phyloP scores from a whole-genome alignment of 129 eudicot genomes.

The Escallonia herrerae region DNA sequence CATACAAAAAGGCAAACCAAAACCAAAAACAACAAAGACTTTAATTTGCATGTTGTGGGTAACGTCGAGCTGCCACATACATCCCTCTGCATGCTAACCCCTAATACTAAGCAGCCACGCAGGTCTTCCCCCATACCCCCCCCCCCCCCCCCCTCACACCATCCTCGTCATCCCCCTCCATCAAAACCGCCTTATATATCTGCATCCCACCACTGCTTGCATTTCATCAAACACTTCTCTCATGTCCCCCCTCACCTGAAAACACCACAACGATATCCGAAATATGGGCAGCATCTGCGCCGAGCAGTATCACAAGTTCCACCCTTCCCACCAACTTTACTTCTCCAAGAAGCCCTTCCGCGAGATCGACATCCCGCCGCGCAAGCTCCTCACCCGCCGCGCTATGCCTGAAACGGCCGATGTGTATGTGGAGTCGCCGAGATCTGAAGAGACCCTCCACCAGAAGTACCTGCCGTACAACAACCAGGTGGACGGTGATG shows the following conservation, averaged over 20 bases:
- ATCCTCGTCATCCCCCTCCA: slow-evolving; percentile 2
- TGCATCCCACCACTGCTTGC: slow-evolving; percentile 1
- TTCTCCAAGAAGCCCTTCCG: slow-evolving; percentile 43
- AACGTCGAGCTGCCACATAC: slow-evolving; percentile 62
- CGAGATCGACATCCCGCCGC: slow-evolving; percentile 68
- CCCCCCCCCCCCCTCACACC: slow-evolving; percentile 16
- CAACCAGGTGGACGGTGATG: slow-evolving; percentile 23
- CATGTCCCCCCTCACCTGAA: neutral
- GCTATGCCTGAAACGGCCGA: slow-evolving; percentile 10
- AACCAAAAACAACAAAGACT: too few relatives aligned
- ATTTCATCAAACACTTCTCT: slow-evolving; percentile 5
- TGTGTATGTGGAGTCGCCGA: neutral
- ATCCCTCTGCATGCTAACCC: slow-evolving; percentile 49
- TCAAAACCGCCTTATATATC: slow-evolving; percentile 12
- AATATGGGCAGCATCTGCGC: slow-evolving; percentile 42
- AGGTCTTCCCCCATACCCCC: slow-evolving; percentile 30
- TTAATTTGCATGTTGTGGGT: slow-evolving; percentile 32
- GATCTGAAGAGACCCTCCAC: slow-evolving; percentile 32
- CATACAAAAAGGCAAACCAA: too few relatives aligned
- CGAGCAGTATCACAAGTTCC: slow-evolving; percentile 37
- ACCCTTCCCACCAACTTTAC: slow-evolving; percentile 37
- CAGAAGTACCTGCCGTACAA: slow-evolving; percentile 52
- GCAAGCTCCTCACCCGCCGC: slow-evolving; percentile 62
- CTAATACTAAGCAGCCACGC: slow-evolving; percentile 63
- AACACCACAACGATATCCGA: neutral